Evolutionary conservation across 495 filamentous ascomycete genomes (phyloP).

Genomic region (Darksidea phi): DNA sequence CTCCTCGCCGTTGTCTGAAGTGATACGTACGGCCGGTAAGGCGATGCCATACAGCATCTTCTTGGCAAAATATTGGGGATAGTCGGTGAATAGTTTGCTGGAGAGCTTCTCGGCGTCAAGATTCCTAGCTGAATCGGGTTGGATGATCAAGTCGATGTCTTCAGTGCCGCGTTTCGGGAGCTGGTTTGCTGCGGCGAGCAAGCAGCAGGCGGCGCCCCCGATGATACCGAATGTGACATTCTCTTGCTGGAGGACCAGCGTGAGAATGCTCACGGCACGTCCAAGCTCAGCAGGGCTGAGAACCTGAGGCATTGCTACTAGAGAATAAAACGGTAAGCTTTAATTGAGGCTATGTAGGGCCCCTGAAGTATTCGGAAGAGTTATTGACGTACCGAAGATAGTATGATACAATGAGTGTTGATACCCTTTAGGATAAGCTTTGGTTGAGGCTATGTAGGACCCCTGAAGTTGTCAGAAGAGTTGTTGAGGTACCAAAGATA

Average conservation of each 20-base stretch:
- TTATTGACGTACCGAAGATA: no score
- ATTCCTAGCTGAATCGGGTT: not conserved
- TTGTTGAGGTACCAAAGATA: no score
- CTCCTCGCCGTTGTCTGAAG: no score
- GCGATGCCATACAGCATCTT: no score
- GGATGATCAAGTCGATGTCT: constrained; percentile 3
- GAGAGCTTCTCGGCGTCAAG: not conserved
- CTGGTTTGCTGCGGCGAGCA: not conserved
- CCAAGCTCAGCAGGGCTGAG: not conserved
- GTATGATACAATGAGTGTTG: no score
- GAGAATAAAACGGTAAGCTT: not conserved
- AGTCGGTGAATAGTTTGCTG: not conserved
- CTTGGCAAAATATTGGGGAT: constrained; percentile 4
- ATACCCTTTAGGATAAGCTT: no score
- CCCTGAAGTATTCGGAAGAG: no score
- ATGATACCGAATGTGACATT: constrained; percentile 7
- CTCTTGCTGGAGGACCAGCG: constrained; percentile 1
- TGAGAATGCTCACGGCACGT: constrained; percentile 9
- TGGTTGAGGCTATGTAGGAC: no score
- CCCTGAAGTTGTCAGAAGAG: no score
- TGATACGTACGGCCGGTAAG: no score
- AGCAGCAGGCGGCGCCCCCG: constrained; percentile 5
- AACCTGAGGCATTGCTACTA: constrained; percentile 1
- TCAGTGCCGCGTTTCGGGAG: constrained; percentile 1
- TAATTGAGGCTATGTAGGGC: no score